phyloP scores from a whole-genome alignment of 345 rosid genomes.

The Lagerstroemia speciosa region DNA sequence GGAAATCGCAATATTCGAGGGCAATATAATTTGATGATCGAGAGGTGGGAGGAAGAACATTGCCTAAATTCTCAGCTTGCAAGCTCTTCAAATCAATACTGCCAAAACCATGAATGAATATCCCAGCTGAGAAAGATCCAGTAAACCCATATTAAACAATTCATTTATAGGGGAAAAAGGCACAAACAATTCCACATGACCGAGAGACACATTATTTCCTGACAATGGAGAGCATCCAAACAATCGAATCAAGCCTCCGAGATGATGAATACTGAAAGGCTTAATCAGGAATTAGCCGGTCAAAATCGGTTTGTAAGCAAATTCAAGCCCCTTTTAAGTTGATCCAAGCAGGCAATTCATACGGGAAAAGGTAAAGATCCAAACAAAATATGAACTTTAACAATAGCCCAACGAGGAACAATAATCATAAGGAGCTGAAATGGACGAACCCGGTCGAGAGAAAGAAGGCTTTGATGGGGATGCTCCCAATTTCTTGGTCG shows the following conservation, averaged over 20 bases:
- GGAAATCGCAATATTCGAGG: slow-evolving; percentile 55
- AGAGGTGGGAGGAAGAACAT: slow-evolving; percentile 78
- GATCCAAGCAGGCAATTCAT: neutral
- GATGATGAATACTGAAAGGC: neutral
- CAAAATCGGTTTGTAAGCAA: neutral
- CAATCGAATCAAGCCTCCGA: neutral
- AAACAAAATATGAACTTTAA: neutral
- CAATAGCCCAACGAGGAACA: neutral
- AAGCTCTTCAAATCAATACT: slow-evolving; percentile 92
- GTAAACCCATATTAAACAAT: neutral
- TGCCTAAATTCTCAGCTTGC: slow-evolving; percentile 80
- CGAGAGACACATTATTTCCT: neutral
- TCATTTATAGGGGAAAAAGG: neutral
- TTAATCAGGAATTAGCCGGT: neutral
- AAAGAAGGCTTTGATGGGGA: slow-evolving; percentile 75
- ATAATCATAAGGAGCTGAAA: neutral
- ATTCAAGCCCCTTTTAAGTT: neutral
- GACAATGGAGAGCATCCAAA: neutral
- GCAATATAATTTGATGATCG: slow-evolving; percentile 85
- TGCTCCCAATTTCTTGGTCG: slow-evolving; percentile 52
- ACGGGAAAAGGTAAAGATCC: neutral
- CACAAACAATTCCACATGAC: neutral
- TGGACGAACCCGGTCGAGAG: slow-evolving; percentile 63
- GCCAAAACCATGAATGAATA: slow-evolving; percentile 79
- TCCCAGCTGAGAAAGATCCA: slow-evolving; percentile 10